A percentile compares a stretch with the other conserved stretches of the same genome.
Evolutionary conservation across 1,284 basidiomycete genomes (phyloP).

Genomic region (Ceratobasidium sp.): DNA sequence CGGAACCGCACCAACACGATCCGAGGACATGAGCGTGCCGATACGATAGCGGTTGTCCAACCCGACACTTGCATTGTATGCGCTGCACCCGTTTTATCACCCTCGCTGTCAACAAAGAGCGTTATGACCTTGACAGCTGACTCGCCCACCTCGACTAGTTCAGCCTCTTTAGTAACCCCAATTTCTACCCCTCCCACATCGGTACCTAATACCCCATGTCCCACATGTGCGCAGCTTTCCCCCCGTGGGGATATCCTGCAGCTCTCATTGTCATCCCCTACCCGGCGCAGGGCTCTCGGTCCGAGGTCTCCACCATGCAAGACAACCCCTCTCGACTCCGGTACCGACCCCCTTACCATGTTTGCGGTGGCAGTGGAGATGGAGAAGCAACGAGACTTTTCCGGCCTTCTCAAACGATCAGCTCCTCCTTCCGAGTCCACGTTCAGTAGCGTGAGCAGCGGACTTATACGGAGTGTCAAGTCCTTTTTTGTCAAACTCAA

Average conservation of each 20-base stretch:
- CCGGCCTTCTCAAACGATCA: constrained; percentile 17
- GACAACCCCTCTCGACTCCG: constrained; percentile 14
- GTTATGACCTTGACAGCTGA: neutral
- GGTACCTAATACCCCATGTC: constrained; percentile 30
- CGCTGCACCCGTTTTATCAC: neutral
- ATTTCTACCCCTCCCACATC: constrained; percentile 26
- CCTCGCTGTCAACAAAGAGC: neutral
- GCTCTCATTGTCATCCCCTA: neutral
- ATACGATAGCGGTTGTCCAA: neutral
- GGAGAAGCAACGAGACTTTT: constrained; percentile 31
- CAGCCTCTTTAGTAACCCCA: constrained; percentile 16
- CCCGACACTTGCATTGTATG: constrained; percentile 25
- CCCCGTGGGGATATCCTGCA: constrained; percentile 17
- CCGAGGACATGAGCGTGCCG: constrained; percentile 10
- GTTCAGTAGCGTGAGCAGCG: neutral
- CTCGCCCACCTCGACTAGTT: constrained; percentile 14
- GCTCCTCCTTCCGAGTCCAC: neutral
- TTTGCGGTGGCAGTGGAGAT: constrained; percentile 20
- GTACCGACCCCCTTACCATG: constrained; percentile 19
- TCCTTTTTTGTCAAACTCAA: constrained; percentile 12
- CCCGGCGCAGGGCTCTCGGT: constrained; percentile 1
- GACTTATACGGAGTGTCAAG: constrained; percentile 22
- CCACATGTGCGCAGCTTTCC: constrained; percentile 24
- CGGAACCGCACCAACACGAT: neutral
- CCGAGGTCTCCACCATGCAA: constrained; percentile 28